phyloP scores from a whole-genome alignment of 805 yeast species.

The Komagataella pseudopastoris region DNA sequence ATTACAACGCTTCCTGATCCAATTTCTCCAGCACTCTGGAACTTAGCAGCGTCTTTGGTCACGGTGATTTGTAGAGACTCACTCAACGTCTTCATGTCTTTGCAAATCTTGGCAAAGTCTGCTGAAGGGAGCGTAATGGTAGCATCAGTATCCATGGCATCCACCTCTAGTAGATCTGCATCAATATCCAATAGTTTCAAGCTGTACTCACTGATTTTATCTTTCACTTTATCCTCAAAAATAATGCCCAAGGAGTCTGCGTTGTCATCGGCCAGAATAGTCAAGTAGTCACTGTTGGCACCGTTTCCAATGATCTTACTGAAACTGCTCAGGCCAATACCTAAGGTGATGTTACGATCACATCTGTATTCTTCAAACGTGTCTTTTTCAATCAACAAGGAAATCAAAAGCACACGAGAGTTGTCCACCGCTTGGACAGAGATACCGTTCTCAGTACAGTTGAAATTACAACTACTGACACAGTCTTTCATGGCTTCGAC shows the following conservation, averaged over 20 bases:
- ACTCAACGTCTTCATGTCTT: slow-evolving; percentile 76
- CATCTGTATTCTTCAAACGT: slow-evolving; percentile 91
- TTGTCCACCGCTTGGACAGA: slow-evolving; percentile 97
- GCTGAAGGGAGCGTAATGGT: slow-evolving; percentile 75
- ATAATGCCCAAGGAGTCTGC: slow-evolving; percentile 71
- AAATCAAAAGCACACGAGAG: slow-evolving; percentile 86
- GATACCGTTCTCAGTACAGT: slow-evolving; percentile 90
- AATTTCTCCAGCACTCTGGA: slow-evolving; percentile 81
- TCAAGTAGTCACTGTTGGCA: slow-evolving; percentile 75
- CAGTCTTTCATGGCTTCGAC: slow-evolving; percentile 92
- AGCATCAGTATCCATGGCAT: slow-evolving; percentile 85
- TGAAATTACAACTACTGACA: slow-evolving; percentile 90
- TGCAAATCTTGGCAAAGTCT: slow-evolving; percentile 80
- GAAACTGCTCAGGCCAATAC: slow-evolving; percentile 80
- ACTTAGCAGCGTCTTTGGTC: slow-evolving; percentile 85
- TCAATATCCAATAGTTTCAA: slow-evolving; percentile 94
- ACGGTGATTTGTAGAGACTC: slow-evolving; percentile 80
- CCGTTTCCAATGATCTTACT: slow-evolving; percentile 86
- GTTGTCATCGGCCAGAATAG: slow-evolving; percentile 65
- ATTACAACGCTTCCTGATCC: slow-evolving; percentile 80
- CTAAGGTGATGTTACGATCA: slow-evolving; percentile 85
- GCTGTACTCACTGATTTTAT: slow-evolving; percentile 82
- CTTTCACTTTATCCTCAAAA: slow-evolving; percentile 86
- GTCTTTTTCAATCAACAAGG: slow-evolving; percentile 74
- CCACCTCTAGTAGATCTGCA: slow-evolving; percentile 85